phyloP scores from a whole-genome alignment of 1,139 yeast species.

The Kluyveromyces marxianus region DNA sequence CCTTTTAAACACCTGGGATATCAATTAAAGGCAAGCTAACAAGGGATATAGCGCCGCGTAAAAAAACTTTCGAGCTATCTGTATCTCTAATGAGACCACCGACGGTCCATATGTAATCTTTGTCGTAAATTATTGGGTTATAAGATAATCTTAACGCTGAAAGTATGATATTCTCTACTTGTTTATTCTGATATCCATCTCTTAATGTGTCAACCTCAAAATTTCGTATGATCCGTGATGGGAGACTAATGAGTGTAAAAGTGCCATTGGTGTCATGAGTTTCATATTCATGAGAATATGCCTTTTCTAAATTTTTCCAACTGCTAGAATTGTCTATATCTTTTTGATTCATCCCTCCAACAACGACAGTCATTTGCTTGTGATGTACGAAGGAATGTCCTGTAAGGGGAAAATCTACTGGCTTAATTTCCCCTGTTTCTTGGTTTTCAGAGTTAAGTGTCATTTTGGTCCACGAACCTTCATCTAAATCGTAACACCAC shows the following conservation, averaged over 20 bases:
- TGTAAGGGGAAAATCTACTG: slow-evolving; percentile 18
- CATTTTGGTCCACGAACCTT: slow-evolving; percentile 34
- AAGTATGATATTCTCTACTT: not conserved
- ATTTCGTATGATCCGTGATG: slow-evolving; percentile 5
- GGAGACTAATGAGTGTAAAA: slow-evolving; percentile 5
- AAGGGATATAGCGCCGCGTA: slow-evolving; percentile 3
- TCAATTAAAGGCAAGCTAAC: slow-evolving; percentile 3
- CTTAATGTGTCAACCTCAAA: not conserved
- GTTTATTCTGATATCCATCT: not conserved
- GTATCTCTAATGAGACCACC: slow-evolving; percentile 4
- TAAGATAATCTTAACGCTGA: slow-evolving; percentile 1
- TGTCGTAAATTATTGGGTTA: slow-evolving; percentile 1
- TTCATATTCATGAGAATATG: not conserved
- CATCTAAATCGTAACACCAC: slow-evolving; percentile 41
- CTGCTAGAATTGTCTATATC: slow-evolving; percentile 14
- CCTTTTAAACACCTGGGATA: not conserved
- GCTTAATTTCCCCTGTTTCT: slow-evolving; percentile 10
- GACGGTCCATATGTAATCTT: slow-evolving; percentile 4
- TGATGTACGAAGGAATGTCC: slow-evolving; percentile 25
- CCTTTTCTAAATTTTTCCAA: not conserved
- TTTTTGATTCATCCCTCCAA: slow-evolving; percentile 25
- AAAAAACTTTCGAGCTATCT: not conserved
- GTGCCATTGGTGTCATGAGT: not conserved
- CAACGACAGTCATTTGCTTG: slow-evolving; percentile 19
- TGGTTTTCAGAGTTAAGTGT: slow-evolving; percentile 18